Conservation (phyloP, 208 protist genomes). For the Acanthamoeba lenticulata region DNA sequence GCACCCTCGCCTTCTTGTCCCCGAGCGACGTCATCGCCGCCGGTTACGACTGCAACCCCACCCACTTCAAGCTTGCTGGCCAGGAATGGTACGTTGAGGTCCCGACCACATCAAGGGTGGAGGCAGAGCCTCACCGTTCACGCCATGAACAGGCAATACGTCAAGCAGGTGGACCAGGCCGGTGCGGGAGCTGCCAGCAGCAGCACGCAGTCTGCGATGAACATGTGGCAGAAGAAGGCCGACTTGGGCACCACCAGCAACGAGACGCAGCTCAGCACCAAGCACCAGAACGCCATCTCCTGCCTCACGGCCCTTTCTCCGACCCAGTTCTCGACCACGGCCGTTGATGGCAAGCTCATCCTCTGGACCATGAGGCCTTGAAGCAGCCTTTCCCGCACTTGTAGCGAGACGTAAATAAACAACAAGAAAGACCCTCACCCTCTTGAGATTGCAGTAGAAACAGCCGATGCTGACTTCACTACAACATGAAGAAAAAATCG, state of each 20-base stretch:
- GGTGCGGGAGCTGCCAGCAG: not conserved
- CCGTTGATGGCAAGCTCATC: conserved; percentile 83
- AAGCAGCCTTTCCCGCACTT: not conserved
- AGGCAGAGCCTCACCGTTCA: too few species aligned
- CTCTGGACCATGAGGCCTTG: conserved; percentile 72
- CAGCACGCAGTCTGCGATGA: conserved; percentile 69
- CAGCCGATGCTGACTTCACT: too few species aligned
- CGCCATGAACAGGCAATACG: conserved; percentile 68
- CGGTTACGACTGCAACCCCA: conserved; percentile 83
- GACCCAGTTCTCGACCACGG: conserved; percentile 80
- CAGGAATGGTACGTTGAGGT: conserved; percentile 62
- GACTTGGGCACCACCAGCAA: conserved; percentile 66
- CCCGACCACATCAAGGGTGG: too few species aligned
- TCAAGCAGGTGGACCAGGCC: conserved; percentile 67
- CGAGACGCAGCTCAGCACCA: conserved; percentile 75
- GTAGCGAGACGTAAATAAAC: not conserved
- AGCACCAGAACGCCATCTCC: conserved; percentile 84
- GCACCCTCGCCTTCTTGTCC: conserved; percentile 75
- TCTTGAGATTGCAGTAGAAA: too few species aligned
- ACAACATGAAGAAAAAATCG: too few species aligned
- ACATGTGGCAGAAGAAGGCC: conserved; percentile 84
- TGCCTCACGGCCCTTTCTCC: conserved; percentile 60
- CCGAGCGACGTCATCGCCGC: conserved; percentile 80
- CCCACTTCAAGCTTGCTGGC: conserved; percentile 64
- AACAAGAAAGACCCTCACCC: not conserved